Conservation (phyloP, 129 eudicot genomes). For the Saussurea involucrata region DNA sequence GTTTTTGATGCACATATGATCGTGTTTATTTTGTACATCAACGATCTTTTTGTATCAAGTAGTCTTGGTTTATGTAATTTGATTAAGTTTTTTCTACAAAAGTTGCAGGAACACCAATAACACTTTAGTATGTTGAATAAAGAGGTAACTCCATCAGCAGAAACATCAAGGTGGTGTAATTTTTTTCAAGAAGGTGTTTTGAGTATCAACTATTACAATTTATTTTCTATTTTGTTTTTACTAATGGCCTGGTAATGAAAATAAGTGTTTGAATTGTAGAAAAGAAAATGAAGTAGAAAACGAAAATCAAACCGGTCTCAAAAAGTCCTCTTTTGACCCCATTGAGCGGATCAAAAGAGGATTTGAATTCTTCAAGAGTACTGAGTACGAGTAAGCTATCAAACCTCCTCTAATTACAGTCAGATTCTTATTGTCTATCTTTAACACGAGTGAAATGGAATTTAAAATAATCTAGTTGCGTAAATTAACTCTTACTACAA, state of each 20-base stretch:
- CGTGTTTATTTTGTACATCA: too few species aligned
- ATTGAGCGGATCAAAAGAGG: constrained; percentile 14
- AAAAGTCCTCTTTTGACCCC: constrained; percentile 2
- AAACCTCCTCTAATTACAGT: background rate
- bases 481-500: background rate
- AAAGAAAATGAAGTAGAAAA: constrained; percentile 6
- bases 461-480: background rate
- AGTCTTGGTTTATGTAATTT: background rate
- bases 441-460: background rate
- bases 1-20: background rate
- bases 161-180: constrained; percentile 5
- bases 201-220: background rate
- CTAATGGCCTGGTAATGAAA: background rate
- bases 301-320: background rate
- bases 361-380: constrained; percentile 17
- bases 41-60: background rate
- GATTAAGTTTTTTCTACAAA: background rate
- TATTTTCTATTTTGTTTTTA: background rate
- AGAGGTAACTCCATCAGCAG: background rate
- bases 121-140: constrained; percentile 6
- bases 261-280: background rate
- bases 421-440: too few species aligned
- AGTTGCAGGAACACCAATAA: background rate
- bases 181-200: background rate
- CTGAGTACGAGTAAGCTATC: constrained; percentile 19